A percentile compares a stretch with the other conserved stretches of the same genome.
phyloP scores from a whole-genome alignment of 2,329 filamentous ascomycete genomes.

The Bipolaris victoriae region DNA sequence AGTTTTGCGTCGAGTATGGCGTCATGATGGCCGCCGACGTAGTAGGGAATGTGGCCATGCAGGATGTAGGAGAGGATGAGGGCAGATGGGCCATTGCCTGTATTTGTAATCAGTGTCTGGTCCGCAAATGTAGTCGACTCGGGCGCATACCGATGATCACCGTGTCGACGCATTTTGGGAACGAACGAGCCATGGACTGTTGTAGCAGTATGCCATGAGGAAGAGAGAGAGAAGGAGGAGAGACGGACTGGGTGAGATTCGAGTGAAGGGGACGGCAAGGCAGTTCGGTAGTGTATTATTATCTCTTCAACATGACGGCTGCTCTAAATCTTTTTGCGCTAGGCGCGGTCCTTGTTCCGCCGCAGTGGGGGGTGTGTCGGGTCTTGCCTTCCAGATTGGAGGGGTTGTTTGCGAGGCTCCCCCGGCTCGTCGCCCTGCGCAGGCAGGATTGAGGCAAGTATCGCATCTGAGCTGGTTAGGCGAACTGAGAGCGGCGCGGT shows the following conservation, averaged over 20 bases:
- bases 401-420: conserved; percentile 15
- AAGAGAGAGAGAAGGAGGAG: conserved; percentile 9
- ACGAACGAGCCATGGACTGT: conserved; percentile 47
- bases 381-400: conserved; percentile 33
- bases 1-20: conserved; percentile 62
- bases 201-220: conserved; percentile 41
- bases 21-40: conserved; percentile 63
- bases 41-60: conserved; percentile 65
- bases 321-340: conserved; percentile 36
- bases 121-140: not conserved
- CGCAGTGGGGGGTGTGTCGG: conserved; percentile 23
- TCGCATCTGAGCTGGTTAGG: conserved; percentile 5
- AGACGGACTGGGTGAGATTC: conserved; percentile 9
- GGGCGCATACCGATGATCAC: conserved; percentile 47
- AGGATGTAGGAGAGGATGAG: conserved; percentile 68
- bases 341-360: conserved; percentile 30
- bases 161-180: conserved; percentile 49
- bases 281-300: conserved; percentile 31
- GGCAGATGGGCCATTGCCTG: conserved; percentile 67
- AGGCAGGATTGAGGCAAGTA: conserved; percentile 6
- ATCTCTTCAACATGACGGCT: conserved; percentile 41
- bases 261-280: conserved; percentile 18
- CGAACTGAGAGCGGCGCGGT: not conserved
- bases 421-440: conserved; percentile 14
- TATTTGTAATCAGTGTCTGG: conserved; percentile 33